Conservation (phyloP, 2,329 filamentous ascomycete species). For the Didymosphaeria variabile region DNA sequence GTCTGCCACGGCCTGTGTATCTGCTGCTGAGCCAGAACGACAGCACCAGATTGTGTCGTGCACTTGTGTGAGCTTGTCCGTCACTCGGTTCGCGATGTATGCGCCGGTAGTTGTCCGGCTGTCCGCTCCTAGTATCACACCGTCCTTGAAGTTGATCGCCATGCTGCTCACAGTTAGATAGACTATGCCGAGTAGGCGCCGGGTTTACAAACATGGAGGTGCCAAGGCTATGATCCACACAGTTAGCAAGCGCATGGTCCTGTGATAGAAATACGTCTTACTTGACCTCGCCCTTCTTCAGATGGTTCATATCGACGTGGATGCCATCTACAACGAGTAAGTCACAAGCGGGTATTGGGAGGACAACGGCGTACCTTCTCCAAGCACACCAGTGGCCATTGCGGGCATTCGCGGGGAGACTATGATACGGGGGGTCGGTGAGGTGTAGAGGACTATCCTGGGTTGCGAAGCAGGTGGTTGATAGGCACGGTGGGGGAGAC, state of each 20-base stretch:
- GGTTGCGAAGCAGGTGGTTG: conserved; percentile 14
- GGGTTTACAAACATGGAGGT: conserved; percentile 84
- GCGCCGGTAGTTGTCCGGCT: conserved; percentile 96
- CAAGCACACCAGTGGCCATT: conserved; percentile 49
- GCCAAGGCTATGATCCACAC: conserved; percentile 73
- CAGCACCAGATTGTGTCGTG: conserved; percentile 99
- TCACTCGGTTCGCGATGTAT: conserved; percentile 99
- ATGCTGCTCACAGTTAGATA: conserved; percentile 68
- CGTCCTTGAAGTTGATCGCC: conserved; percentile 99
- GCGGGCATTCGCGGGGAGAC: conserved; percentile 26
- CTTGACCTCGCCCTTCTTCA: conserved; percentile 99
- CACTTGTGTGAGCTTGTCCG: conserved; percentile 98
- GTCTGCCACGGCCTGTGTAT: conserved; percentile 97
- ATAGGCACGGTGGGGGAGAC: conserved; percentile 12
- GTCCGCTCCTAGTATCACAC: conserved; percentile 96
- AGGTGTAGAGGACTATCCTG: conserved; percentile 3
- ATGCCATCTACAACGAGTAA: conserved; percentile 81
- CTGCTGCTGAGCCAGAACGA: conserved; percentile 94
- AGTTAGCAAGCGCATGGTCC: conserved; percentile 30
- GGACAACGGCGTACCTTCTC: conserved; percentile 44
- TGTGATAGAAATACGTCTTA: conserved; percentile 61
- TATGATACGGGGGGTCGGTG: neutral
- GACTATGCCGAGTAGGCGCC: conserved; percentile 27
- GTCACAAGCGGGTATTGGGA: conserved; percentile 25
- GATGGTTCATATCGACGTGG: conserved; percentile 96